phyloP scores from a whole-genome alignment of 345 rosid genomes.

The Luvunga scandens region DNA sequence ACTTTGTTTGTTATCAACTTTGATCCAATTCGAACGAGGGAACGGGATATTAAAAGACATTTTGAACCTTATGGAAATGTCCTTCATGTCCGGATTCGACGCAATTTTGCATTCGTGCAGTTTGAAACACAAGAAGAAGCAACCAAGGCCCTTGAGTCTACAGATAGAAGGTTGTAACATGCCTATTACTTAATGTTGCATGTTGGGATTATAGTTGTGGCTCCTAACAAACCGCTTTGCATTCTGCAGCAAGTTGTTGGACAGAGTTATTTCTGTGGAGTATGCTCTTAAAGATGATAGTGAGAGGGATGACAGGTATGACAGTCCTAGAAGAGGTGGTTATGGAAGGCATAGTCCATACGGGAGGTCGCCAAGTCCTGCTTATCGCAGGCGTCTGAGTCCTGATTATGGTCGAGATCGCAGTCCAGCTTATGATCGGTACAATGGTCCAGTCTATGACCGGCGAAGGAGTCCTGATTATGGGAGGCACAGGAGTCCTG shows the following conservation, averaged over 20 bases:
- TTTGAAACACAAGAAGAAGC: constrained; percentile 84
- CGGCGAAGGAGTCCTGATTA: constrained; percentile 44
- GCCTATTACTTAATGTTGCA: background rate
- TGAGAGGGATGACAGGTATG: constrained; percentile 59
- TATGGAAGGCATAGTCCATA: constrained; percentile 36
- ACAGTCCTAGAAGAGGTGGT: constrained; percentile 65
- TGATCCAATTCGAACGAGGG: constrained; percentile 70
- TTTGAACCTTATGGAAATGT: constrained; percentile 81
- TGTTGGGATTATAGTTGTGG: background rate
- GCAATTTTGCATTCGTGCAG: constrained; percentile 84
- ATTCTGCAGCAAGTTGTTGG: constrained; percentile 65
- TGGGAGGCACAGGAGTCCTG: constrained; percentile 47
- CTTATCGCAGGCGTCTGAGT: constrained; percentile 60
- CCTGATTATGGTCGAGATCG: constrained; percentile 75
- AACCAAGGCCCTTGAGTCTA: constrained; percentile 70
- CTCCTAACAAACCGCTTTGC: background rate
- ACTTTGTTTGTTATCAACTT: constrained; percentile 85
- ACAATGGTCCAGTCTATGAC: constrained; percentile 58
- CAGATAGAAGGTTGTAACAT: constrained; percentile 62
- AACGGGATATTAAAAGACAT: constrained; percentile 69
- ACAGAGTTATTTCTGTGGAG: constrained; percentile 82
- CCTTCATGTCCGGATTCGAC: constrained; percentile 61
- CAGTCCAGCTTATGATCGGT: constrained; percentile 70
- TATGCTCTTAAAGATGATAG: constrained; percentile 81
- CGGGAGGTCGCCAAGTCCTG: constrained; percentile 75